Evolutionary conservation across 78 protist species (phyloP).

Genomic region (slime mould (Dictyostelium discoideum)): dicty_2.7 NC_007090.3:607001-607500

Average conservation of each 20-base stretch:
- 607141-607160: constrained; percentile 20
- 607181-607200: neutral
- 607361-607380: neutral
- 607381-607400: neutral
- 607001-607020: constrained; percentile 15
- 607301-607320: constrained; percentile 50
- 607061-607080: neutral
- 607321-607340: neutral
- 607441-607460: constrained; percentile 38
- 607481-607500: constrained; percentile 36
- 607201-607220: constrained; percentile 33
- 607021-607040: neutral
- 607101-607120: neutral
- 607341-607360: neutral
- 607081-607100: neutral
- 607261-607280: constrained; percentile 60
- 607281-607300: neutral
- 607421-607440: constrained; percentile 52
- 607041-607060: neutral
- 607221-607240: neutral
- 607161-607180: constrained; percentile 13
- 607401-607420: constrained; percentile 42
- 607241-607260: constrained; percentile 47
- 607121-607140: neutral
- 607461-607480: constrained; percentile 30